A percentile compares a stretch with the other conserved stretches of the same genome.
Conservation (phyloP, 2,329 filamentous ascomycete genomes). For the Trichophyton simii region DNA sequence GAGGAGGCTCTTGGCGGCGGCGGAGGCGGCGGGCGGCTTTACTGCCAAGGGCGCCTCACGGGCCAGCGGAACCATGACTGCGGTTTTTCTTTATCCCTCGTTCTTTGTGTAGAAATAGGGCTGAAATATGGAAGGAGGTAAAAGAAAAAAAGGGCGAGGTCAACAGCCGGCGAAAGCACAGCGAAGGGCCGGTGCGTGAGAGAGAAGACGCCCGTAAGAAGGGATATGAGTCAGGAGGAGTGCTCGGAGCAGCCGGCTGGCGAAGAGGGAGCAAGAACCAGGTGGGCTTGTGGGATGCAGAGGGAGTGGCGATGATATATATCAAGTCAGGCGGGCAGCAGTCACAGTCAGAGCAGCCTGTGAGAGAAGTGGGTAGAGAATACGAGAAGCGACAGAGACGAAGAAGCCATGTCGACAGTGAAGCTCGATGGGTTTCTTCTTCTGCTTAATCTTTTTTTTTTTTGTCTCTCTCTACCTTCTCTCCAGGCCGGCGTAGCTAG, state of each 20-base stretch:
- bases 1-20: conserved; percentile 7
- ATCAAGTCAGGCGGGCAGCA: neutral
- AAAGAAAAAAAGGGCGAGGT: neutral
- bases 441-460: neutral
- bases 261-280: too few species aligned
- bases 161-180: neutral
- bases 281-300: too few species aligned
- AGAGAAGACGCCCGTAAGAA: too few species aligned
- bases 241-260: too few species aligned
- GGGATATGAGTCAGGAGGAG: neutral
- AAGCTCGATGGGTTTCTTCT: neutral
- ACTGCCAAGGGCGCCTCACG: conserved; percentile 8
- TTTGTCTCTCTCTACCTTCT: neutral
- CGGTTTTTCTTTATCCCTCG: too few species aligned
- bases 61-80: neutral
- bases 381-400: neutral
- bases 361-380: neutral
- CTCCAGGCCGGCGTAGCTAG: neutral
- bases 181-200: neutral
- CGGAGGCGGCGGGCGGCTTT: conserved; percentile 5
- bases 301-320: too few species aligned
- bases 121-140: neutral
- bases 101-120: neutral
- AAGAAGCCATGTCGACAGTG: neutral
- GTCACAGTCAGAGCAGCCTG: neutral